Base-by-base conservation (phyloP, 2,329 filamentous ascomycete species). In the Ophiostoma sp. region DNA sequence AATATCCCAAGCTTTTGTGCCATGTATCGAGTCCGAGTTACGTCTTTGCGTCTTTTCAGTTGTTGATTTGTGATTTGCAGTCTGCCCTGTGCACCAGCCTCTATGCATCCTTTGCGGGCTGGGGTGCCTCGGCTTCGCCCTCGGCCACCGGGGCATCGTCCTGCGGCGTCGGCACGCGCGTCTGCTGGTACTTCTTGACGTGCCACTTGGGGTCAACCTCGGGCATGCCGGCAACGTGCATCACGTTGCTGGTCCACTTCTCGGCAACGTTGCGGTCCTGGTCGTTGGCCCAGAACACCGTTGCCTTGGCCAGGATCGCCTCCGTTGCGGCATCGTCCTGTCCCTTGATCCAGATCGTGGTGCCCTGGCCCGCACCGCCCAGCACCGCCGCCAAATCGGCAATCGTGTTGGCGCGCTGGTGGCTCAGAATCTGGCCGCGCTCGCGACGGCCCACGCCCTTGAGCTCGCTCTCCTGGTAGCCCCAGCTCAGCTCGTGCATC, bases 301-400 rank as follows among this genome's bases (percentile, higher is more conserved):
- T 82, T 0, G 81, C 81, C 40, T 75, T 64, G 52, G 70, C 70
- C 65, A 74, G 70, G 68, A 68, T 63, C 64, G 67, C 69, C 60
- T 69, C 47, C 4, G 55, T 73, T 63, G 45, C 63, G 4, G 63
- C 18, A 42, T 47, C 63, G 18, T 64, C 63, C 63, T 64, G 63
- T 3, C 63, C 58, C 47, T 16, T 65, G 67, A 73, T 40, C 40
- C 58, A 41, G 40, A 87, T 78, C 74, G 77, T 79, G 76, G 83
- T 86, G 45, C 84, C 84, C 70, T 79, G 78, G 49, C 84, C 84
- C 9, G 75, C 71, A 4, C 85, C 85, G 7, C 76, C 78, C 67
- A 88, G 79, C 36, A 87, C 83, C 36, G 81, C 83, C 0, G 87
- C 86, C 71, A 90, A 81, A 76, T 90, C 87, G 68, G 87, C 87